These are phyloP conservation scores for Draba incana DNA, from an alignment of 345 rosid genomes.

Conservation along the genomic window DNA sequence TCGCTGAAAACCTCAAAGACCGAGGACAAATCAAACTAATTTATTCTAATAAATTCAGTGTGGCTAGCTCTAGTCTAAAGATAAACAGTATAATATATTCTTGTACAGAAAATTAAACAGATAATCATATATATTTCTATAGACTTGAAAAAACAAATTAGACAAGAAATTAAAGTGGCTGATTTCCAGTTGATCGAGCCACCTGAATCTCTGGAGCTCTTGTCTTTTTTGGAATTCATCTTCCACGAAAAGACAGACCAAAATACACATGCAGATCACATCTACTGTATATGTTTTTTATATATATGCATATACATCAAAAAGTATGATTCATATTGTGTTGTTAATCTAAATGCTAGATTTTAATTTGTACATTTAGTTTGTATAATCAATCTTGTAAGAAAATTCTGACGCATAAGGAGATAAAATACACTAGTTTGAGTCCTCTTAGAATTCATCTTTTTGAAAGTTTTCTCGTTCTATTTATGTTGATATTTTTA, in stretches of 20 bases:
- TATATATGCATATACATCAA: neutral
- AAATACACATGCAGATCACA: constrained; percentile 37
- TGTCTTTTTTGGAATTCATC: constrained; percentile 31
- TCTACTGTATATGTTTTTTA: neutral
- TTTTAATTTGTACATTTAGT: neutral
- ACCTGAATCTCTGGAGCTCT: constrained; percentile 44
- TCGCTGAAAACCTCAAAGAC: constrained; percentile 45
- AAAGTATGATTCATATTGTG: neutral
- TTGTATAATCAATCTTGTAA: neutral
- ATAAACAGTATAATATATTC: neutral
- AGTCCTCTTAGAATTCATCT: neutral
- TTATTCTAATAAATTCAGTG: constrained; percentile 21
- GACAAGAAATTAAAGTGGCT: constrained; percentile 41
- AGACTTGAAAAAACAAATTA: constrained; percentile 20
- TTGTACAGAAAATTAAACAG: neutral
- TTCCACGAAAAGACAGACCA: constrained; percentile 29
- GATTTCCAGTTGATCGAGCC: constrained; percentile 36
- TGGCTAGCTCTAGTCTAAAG: constrained; percentile 22
- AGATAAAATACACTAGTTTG: neutral
- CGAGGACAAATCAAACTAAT: constrained; percentile 35
- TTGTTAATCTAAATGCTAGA: neutral
- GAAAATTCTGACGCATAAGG: neutral
- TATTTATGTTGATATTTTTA: neutral
- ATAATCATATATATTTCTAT: constrained; percentile 5
- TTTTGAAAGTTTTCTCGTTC: neutral